A percentile compares a stretch with the other conserved stretches of the same genome.
Conservation (phyloP, 306 rosid genomes). For the Mucuna pruriens region DNA sequence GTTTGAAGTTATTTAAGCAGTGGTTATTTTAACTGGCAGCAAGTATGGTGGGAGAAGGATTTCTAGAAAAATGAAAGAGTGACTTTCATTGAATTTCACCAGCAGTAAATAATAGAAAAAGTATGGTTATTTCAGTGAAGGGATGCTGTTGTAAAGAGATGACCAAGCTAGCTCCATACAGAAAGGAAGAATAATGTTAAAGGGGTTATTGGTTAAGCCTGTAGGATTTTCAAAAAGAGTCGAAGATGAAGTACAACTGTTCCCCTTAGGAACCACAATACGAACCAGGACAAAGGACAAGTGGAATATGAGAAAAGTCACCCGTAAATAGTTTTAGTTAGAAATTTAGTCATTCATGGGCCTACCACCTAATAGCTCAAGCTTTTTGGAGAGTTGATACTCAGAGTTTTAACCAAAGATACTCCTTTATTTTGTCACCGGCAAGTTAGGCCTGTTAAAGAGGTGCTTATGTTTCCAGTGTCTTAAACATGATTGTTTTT, state of each 20-base stretch:
- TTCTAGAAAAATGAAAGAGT: not conserved
- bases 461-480: no score
- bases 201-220: slow-evolving; percentile 45
- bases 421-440: slow-evolving; percentile 38
- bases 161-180: slow-evolving; percentile 49
- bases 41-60: not conserved
- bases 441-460: no score
- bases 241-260: slow-evolving; percentile 49
- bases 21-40: not conserved
- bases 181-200: slow-evolving; percentile 45
- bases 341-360: not conserved
- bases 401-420: slow-evolving; percentile 36
- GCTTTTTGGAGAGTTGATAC: not conserved
- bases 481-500: no score
- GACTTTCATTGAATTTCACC: not conserved
- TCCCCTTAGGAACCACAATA: slow-evolving; percentile 42
- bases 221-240: slow-evolving; percentile 51
- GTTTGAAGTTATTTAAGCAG: not conserved
- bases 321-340: not conserved
- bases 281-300: slow-evolving; percentile 37
- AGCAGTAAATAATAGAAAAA: not conserved
- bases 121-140: slow-evolving; percentile 7
- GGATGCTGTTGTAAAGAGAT: slow-evolving; percentile 38
- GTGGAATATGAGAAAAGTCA: slow-evolving; percentile 48
- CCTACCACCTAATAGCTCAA: not conserved